phyloP scores from a whole-genome alignment of 768 basidiomycete genomes.

The Termitomyces sp. region DNA sequence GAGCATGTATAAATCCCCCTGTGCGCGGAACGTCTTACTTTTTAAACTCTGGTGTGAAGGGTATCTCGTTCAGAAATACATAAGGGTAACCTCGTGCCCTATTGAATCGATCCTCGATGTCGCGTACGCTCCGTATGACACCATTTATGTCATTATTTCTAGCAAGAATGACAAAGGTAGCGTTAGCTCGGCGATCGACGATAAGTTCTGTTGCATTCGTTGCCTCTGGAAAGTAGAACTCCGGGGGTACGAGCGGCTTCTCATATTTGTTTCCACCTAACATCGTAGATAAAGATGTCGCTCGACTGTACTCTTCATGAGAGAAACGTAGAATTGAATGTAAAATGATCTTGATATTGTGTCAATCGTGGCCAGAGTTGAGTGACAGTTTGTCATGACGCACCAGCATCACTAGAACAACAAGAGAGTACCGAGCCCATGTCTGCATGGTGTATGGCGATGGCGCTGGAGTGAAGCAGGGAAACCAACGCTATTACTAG shows the following conservation, averaged over 20 bases:
- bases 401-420: slow-evolving; percentile 16
- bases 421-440: slow-evolving; percentile 15
- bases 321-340: slow-evolving; percentile 43
- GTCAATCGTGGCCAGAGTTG: background rate
- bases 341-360: slow-evolving; percentile 24
- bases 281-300: slow-evolving; percentile 35
- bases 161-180: slow-evolving; percentile 48
- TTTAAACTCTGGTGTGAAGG: slow-evolving; percentile 76
- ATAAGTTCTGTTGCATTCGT: slow-evolving; percentile 3
- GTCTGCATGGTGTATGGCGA: slow-evolving; percentile 12
- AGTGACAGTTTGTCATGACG: slow-evolving; percentile 1
- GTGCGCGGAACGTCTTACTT: slow-evolving; percentile 30
- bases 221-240: slow-evolving; percentile 17
- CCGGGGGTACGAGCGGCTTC: slow-evolving; percentile 25
- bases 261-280: slow-evolving; percentile 13
- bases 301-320: slow-evolving; percentile 41
- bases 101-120: slow-evolving; percentile 85
- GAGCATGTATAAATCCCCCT: background rate
- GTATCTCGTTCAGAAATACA: slow-evolving; percentile 84
- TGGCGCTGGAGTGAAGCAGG: too few species aligned
- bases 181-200: slow-evolving; percentile 29
- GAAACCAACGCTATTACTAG: too few species aligned
- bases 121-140: slow-evolving; percentile 60
- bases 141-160: slow-evolving; percentile 62
- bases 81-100: slow-evolving; percentile 76